Conservation (phyloP, 495 filamentous ascomycete genomes). For the Poronia punctata region DNA sequence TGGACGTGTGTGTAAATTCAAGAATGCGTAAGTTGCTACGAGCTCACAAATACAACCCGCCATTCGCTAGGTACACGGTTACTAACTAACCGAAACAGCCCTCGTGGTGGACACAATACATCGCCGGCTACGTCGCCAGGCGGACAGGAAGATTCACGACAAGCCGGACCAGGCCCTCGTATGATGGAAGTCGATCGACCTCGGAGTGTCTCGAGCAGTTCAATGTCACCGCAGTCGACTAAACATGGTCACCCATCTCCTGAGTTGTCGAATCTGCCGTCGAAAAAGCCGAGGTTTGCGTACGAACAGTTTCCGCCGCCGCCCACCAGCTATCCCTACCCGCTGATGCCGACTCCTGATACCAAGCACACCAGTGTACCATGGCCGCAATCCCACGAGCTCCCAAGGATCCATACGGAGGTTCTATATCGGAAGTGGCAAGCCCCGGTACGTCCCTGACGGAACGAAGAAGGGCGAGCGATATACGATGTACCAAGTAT, state of each 20-base stretch:
- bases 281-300: constrained; percentile 34
- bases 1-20: constrained; percentile 74
- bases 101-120: constrained; percentile 48
- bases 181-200: constrained; percentile 27
- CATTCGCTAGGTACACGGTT: constrained; percentile 8
- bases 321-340: constrained; percentile 15
- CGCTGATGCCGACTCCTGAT: constrained; percentile 30
- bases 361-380: constrained; percentile 17
- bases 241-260: constrained; percentile 27
- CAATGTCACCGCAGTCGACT: constrained; percentile 36
- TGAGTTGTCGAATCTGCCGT: constrained; percentile 22
- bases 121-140: constrained; percentile 44
- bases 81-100: constrained; percentile 31
- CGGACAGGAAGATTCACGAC: constrained; percentile 39
- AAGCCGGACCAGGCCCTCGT: constrained; percentile 21
- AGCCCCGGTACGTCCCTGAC: constrained; percentile 49
- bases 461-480: constrained; percentile 49
- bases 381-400: constrained; percentile 37
- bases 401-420: constrained; percentile 40
- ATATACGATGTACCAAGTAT: no score
- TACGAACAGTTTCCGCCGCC: constrained; percentile 35
- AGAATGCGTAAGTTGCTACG: constrained; percentile 66
- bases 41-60: background rate
- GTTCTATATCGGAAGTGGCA: constrained; percentile 53
- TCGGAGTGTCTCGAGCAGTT: constrained; percentile 34